phyloP scores from a whole-genome alignment of 495 filamentous ascomycete species.

The Pyronema domesticum region DNA sequence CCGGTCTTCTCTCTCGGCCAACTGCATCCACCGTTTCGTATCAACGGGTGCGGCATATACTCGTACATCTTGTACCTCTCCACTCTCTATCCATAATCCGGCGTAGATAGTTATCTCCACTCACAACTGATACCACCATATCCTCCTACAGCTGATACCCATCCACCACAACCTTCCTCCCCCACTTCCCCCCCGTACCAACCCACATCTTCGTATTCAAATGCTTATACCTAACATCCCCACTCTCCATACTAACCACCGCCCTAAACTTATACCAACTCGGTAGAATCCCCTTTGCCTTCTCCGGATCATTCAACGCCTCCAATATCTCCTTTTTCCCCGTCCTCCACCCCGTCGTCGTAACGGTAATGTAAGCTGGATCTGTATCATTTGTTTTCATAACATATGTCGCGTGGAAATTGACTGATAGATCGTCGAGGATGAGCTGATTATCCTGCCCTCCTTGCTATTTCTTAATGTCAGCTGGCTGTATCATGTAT shows the following conservation, averaged over 20 bases:
- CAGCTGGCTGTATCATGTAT: not conserved
- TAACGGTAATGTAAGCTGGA: slow-evolving; percentile 1
- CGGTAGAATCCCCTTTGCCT: not conserved
- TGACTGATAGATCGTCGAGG: not conserved
- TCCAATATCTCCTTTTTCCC: not conserved
- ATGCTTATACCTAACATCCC: slow-evolving; percentile 2
- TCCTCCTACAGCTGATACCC: slow-evolving; percentile 1
- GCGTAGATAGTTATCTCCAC: no score
- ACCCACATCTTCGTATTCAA: slow-evolving; percentile 5
- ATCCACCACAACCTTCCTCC: not conserved
- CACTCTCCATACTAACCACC: not conserved
- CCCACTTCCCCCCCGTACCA: not conserved
- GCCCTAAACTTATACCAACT: not conserved
- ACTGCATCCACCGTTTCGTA: no score
- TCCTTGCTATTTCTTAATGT: not conserved
- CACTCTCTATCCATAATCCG: no score
- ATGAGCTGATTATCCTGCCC: slow-evolving; percentile 1
- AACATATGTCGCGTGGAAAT: not conserved
- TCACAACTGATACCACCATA: not conserved
- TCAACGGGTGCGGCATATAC: no score
- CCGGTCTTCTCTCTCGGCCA: no score
- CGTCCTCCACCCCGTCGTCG: slow-evolving; percentile 2
- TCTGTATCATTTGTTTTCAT: not conserved
- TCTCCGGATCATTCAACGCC: not conserved
- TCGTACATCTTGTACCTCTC: no score